Evolutionary conservation across 2,329 filamentous ascomycete genomes (phyloP).

Genomic region (Fusarium verrucosum): DNA sequence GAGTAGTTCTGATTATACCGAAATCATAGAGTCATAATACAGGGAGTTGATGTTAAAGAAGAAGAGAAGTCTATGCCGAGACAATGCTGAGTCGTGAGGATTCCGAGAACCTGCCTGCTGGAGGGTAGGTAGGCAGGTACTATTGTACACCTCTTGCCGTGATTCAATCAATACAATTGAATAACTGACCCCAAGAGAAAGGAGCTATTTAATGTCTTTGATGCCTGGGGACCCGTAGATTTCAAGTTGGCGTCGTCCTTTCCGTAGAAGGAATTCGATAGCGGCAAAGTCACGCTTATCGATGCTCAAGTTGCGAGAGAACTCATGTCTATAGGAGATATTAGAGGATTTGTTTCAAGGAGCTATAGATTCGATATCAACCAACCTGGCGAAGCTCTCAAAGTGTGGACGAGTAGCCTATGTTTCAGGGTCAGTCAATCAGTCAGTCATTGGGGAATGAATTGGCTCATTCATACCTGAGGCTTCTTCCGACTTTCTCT

Average conservation of each 20-base stretch:
- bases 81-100: background rate
- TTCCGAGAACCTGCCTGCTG: background rate
- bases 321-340: slow-evolving; percentile 69
- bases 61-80: background rate
- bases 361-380: background rate
- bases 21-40: slow-evolving; percentile 18
- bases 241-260: slow-evolving; percentile 83
- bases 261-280: slow-evolving; percentile 85
- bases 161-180: background rate
- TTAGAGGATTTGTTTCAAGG: background rate
- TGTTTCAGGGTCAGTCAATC: slow-evolving; percentile 22
- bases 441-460: slow-evolving; percentile 8
- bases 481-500: slow-evolving; percentile 85
- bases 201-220: slow-evolving; percentile 68
- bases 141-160: slow-evolving; percentile 5
- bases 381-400: slow-evolving; percentile 69
- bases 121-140: slow-evolving; percentile 7
- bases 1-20: background rate
- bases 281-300: slow-evolving; percentile 87
- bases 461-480: slow-evolving; percentile 56
- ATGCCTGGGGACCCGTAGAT: slow-evolving; percentile 83
- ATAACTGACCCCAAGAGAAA: background rate
- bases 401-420: slow-evolving; percentile 68
- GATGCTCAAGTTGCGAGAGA: slow-evolving; percentile 72
- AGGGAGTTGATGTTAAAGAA: slow-evolving; percentile 19